A percentile compares a stretch with the other conserved stretches of the same genome.
phyloP scores from a whole-genome alignment of 345 rosid genomes.

The Citrus mangshanensis region DNA sequence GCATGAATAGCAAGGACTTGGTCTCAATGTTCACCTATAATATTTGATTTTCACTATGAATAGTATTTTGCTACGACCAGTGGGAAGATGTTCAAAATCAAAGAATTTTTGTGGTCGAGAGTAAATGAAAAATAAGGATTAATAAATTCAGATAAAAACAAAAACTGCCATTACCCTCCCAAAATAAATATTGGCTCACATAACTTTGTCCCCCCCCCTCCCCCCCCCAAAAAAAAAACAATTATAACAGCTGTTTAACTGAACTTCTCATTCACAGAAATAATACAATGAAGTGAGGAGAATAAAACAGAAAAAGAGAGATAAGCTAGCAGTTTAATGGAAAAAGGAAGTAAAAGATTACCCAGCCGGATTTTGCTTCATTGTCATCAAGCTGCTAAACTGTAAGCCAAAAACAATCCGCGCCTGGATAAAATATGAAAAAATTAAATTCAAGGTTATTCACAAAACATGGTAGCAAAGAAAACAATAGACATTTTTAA shows the following conservation, averaged over 20 bases:
- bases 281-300: not conserved
- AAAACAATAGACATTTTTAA: not conserved
- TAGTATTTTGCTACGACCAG: not conserved
- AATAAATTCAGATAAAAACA: not conserved
- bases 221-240: not conserved
- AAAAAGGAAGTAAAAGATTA: constrained; percentile 38
- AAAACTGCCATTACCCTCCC: not conserved
- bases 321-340: constrained; percentile 8
- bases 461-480: not conserved
- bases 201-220: not conserved
- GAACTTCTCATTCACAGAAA: not conserved
- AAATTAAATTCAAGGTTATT: constrained; percentile 11
- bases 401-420: constrained; percentile 61
- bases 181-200: not conserved
- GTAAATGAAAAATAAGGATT: not conserved
- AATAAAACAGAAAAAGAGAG: not conserved
- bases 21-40: not conserved
- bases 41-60: not conserved
- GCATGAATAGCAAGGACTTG: not conserved
- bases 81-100: not conserved
- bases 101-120: not conserved
- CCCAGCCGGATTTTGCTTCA: constrained; percentile 73
- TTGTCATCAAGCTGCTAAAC: constrained; percentile 80
- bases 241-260: not conserved
- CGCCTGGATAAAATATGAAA: constrained; percentile 37